Conservation (phyloP, 139 green algal species). For the Closterium sp. region DNA sequence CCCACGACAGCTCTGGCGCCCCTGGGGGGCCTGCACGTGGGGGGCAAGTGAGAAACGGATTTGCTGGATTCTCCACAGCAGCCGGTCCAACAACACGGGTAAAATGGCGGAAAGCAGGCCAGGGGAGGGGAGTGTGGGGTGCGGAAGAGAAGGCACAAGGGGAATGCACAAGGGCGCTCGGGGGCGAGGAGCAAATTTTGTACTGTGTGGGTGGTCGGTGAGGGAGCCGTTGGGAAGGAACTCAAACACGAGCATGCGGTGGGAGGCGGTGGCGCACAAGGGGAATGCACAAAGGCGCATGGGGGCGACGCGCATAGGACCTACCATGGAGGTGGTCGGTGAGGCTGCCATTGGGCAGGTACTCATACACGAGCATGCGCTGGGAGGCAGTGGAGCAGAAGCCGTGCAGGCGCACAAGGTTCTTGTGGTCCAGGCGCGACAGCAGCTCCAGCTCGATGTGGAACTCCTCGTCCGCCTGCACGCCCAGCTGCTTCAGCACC, state of each 20-base stretch:
- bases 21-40: neutral
- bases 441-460: slow-evolving; percentile 15
- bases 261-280: too few relatives aligned
- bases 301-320: neutral
- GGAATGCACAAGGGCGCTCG: neutral
- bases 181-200: too few relatives aligned
- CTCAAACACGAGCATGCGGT: too few relatives aligned
- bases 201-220: slow-evolving; percentile 32
- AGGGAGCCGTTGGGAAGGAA: slow-evolving; percentile 13
- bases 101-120: too few relatives aligned
- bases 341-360: slow-evolving; percentile 41
- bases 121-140: neutral
- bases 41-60: too few relatives aligned
- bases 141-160: too few relatives aligned
- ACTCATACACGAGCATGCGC: slow-evolving; percentile 40
- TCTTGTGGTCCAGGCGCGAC: slow-evolving; percentile 11
- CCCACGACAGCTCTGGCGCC: neutral
- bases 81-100: too few relatives aligned
- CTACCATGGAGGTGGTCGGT: slow-evolving; percentile 44
- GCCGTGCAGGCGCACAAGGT: slow-evolving; percentile 30
- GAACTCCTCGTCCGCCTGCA: slow-evolving; percentile 18
- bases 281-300: too few relatives aligned
- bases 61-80: too few relatives aligned
- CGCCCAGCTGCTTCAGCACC: slow-evolving; percentile 7
- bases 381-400: slow-evolving; percentile 14